Conservation (phyloP, 495 filamentous ascomycete species). For the Bacidia rubella region DNA sequence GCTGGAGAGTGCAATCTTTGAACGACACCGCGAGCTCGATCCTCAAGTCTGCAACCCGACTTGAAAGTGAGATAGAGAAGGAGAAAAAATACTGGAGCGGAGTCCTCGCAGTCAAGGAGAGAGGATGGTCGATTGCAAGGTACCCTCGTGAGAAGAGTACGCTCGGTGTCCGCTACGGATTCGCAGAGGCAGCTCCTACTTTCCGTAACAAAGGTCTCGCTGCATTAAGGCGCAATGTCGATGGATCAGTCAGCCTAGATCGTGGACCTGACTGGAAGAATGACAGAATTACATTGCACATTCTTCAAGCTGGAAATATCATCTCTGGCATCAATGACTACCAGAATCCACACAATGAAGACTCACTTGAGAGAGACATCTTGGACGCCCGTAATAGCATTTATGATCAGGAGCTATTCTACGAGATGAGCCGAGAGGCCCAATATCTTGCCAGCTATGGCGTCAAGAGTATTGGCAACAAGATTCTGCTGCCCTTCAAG, state of each 20-base stretch:
- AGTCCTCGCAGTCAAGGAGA: constrained; percentile 62
- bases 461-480: constrained; percentile 26
- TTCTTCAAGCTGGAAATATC: constrained; percentile 30
- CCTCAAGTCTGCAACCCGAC: constrained; percentile 52
- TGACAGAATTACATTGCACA: constrained; percentile 51
- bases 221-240: constrained; percentile 55
- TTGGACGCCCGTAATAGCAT: constrained; percentile 74
- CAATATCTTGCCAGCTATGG: constrained; percentile 50
- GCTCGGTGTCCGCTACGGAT: constrained; percentile 78
- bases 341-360: constrained; percentile 19
- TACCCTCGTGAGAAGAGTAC: constrained; percentile 59
- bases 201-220: constrained; percentile 71
- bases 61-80: constrained; percentile 59
- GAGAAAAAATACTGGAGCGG: constrained; percentile 86
- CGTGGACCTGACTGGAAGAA: constrained; percentile 44
- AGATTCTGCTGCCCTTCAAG: constrained; percentile 18
- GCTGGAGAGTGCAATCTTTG: constrained; percentile 66
- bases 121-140: constrained; percentile 70
- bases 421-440: constrained; percentile 75
- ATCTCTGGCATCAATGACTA: constrained; percentile 29
- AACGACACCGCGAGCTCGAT: constrained; percentile 61
- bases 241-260: constrained; percentile 64
- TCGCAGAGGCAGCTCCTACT: constrained; percentile 55
- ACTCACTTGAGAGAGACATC: constrained; percentile 31
- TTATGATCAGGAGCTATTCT: constrained; percentile 87